Conservation (phyloP, 2,329 filamentous ascomycete genomes). For the Curvularia sp. region DNA sequence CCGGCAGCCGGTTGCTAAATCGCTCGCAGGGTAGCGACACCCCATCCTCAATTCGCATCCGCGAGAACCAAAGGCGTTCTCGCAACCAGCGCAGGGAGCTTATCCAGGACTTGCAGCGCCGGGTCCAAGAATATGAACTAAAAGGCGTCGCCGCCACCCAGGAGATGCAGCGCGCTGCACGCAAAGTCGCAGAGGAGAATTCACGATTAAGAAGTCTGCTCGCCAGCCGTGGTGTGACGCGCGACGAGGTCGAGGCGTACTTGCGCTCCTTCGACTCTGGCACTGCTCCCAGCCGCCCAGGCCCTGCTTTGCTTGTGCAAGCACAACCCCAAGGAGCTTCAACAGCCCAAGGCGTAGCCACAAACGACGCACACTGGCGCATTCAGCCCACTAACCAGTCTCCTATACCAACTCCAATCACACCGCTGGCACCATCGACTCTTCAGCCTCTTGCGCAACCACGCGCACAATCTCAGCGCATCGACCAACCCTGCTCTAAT, state of each 20-base stretch:
- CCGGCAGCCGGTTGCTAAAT: neutral
- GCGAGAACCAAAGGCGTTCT: constrained; percentile 77
- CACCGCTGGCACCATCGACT: neutral
- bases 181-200: constrained; percentile 72
- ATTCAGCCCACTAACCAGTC: neutral
- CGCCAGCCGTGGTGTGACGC: constrained; percentile 30
- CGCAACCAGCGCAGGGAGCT: constrained; percentile 75
- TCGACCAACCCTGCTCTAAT: neutral
- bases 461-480: neutral
- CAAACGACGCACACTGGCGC: neutral
- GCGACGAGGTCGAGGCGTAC: constrained; percentile 30
- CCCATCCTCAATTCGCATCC: constrained; percentile 59
- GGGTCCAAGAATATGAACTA: constrained; percentile 66
- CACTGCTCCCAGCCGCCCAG: neutral
- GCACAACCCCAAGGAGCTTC: neutral
- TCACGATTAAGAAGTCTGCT: constrained; percentile 65
- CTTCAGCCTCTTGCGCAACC: neutral
- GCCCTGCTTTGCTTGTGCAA: neutral
- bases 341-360: neutral
- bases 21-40: constrained; percentile 38
- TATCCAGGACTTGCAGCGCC: constrained; percentile 69
- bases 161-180: constrained; percentile 72
- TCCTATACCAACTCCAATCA: neutral
- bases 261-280: constrained; percentile 23
- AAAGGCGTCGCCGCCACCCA: constrained; percentile 69